These are phyloP conservation scores for Plasmopara viticola DNA, from an alignment of 352 stramenopile species.

Conservation along the genomic window DNA sequence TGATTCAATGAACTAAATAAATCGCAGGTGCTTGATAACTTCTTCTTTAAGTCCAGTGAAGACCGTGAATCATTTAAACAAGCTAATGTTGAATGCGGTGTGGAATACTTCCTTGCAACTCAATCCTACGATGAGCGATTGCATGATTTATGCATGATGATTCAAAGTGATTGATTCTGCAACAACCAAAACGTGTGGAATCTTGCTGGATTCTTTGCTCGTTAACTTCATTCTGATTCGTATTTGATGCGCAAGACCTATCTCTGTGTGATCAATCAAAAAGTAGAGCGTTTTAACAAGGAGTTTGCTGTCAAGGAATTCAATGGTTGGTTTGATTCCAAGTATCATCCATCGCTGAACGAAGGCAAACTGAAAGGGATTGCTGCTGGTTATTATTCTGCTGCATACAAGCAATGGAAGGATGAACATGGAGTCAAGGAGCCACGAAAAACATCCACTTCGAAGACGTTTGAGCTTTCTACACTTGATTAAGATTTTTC, in stretches of 20 bases:
- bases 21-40: neutral
- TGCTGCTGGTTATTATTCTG: conserved; percentile 1
- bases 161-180: neutral
- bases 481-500: conserved; percentile 3
- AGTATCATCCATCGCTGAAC: conserved; percentile 4
- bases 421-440: conserved; percentile 1
- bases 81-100: neutral
- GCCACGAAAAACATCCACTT: conserved; percentile 1
- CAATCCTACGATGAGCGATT: conserved; percentile 1
- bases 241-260: conserved; percentile 3
- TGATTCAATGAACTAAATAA: neutral
- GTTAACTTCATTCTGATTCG: conserved; percentile 4
- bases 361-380: conserved; percentile 3
- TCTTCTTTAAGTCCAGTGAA: neutral
- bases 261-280: conserved; percentile 3
- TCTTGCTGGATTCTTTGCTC: conserved; percentile 1
- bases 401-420: conserved; percentile 2
- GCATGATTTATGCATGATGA: conserved; percentile 3
- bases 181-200: conserved; percentile 5
- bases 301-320: conserved; percentile 1
- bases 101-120: neutral
- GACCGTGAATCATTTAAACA: conserved; percentile 1
- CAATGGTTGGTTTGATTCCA: conserved; percentile 4
- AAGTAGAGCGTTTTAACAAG: conserved; percentile 4
- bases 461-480: conserved; percentile 2